phyloP scores from a whole-genome alignment of 192 early-diverging fungal species.

The Coemansia sp. region DNA sequence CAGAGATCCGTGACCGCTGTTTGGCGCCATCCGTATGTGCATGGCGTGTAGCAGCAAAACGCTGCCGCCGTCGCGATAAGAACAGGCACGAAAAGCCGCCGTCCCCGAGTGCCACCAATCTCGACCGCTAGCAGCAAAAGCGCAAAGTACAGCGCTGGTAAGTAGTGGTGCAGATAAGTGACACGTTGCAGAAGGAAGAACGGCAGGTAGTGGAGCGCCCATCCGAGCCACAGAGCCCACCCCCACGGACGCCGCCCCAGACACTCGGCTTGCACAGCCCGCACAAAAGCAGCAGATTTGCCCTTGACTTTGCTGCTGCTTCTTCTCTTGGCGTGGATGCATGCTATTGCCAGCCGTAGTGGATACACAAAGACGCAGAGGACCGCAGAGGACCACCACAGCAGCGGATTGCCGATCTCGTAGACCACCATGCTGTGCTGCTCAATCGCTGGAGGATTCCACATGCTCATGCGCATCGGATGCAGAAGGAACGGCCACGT shows the following conservation, averaged over 20 bases:
- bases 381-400: slow-evolving; percentile 56
- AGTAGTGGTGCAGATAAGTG: slow-evolving; percentile 74
- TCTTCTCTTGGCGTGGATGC: background rate
- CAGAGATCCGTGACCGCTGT: background rate
- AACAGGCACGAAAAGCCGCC: slow-evolving; percentile 8
- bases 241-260: slow-evolving; percentile 35
- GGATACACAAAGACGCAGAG: slow-evolving; percentile 29
- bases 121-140: slow-evolving; percentile 60
- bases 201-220: slow-evolving; percentile 70
- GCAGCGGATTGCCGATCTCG: slow-evolving; percentile 66
- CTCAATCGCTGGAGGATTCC: slow-evolving; percentile 29
- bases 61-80: slow-evolving; percentile 5
- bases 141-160: slow-evolving; percentile 73
- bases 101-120: slow-evolving; percentile 24
- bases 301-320: too few relatives aligned
- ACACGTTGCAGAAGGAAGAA: slow-evolving; percentile 77
- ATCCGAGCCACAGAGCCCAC: slow-evolving; percentile 62
- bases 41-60: slow-evolving; percentile 39
- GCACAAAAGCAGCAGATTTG: background rate
- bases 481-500: slow-evolving; percentile 68
- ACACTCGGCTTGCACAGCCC: slow-evolving; percentile 22
- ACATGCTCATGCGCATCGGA: slow-evolving; percentile 69
- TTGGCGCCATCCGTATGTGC: slow-evolving; percentile 34
- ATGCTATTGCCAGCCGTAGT: slow-evolving; percentile 3
- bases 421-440: slow-evolving; percentile 64